phyloP scores from a whole-genome alignment of 169 alveolate species.

The Cryptosporidium meleagridis region DNA sequence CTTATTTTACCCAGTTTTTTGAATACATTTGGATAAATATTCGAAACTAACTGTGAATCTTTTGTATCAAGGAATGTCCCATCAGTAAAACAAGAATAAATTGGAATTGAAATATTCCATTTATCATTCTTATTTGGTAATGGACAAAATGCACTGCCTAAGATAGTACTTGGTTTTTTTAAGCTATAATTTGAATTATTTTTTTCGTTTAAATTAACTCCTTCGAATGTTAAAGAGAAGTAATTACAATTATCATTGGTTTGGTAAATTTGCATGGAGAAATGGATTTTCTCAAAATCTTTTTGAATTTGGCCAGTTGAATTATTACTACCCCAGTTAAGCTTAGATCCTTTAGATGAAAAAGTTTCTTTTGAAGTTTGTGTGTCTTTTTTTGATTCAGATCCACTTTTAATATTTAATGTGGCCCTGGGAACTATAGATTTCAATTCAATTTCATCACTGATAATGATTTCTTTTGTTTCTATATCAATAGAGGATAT shows the following conservation, averaged over 20 bases:
- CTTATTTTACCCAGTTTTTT: constrained; percentile 29
- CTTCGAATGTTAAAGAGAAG: constrained; percentile 7
- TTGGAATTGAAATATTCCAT: constrained; percentile 56
- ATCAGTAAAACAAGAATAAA: constrained; percentile 23
- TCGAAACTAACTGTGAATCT: neutral
- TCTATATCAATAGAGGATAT: neutral
- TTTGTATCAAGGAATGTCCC: neutral
- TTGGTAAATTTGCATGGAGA: constrained; percentile 3
- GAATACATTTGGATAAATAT: constrained; percentile 9
- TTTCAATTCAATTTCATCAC: neutral
- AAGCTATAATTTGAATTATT: neutral
- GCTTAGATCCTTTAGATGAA: neutral
- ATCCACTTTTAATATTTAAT: constrained; percentile 22
- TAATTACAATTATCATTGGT: neutral
- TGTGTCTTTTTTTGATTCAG: neutral
- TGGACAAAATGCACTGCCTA: constrained; percentile 62
- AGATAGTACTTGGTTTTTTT: neutral
- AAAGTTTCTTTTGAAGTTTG: neutral
- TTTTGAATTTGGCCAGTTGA: neutral
- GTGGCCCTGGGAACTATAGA: constrained; percentile 21
- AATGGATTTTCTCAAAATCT: neutral
- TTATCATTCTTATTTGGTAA: constrained; percentile 16
- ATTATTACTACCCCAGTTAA: neutral
- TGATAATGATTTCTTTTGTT: neutral
- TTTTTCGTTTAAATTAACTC: neutral